Conservation (phyloP, 2,329 filamentous ascomycete species). For the Septoria petroselini region DNA sequence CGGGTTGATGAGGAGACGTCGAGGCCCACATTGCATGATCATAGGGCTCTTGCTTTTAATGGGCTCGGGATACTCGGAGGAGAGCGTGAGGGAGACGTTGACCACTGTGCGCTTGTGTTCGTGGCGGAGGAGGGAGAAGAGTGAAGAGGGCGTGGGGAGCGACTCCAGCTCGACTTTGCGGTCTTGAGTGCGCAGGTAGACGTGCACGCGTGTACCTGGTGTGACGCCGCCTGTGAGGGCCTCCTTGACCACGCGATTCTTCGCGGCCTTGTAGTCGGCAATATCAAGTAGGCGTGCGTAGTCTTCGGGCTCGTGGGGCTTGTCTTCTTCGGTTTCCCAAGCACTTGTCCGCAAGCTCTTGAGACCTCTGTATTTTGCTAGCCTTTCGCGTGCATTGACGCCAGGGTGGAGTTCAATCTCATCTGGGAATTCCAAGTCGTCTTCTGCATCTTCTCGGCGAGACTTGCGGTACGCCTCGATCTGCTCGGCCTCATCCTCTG, state of each 20-base stretch:
- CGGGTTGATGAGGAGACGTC: slow-evolving; percentile 82
- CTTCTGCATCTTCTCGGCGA: slow-evolving; percentile 70
- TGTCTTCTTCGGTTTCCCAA: slow-evolving; percentile 88
- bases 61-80: slow-evolving; percentile 69
- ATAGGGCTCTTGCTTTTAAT: slow-evolving; percentile 91
- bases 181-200: slow-evolving; percentile 61
- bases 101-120: slow-evolving; percentile 90
- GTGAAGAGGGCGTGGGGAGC: slow-evolving; percentile 60
- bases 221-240: slow-evolving; percentile 83
- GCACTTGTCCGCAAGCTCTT: slow-evolving; percentile 84
- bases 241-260: slow-evolving; percentile 73
- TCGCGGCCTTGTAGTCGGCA: slow-evolving; percentile 82
- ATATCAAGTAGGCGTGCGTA: slow-evolving; percentile 84
- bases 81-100: slow-evolving; percentile 86
- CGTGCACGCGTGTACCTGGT: slow-evolving; percentile 76
- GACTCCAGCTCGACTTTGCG: slow-evolving; percentile 52
- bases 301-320: slow-evolving; percentile 80
- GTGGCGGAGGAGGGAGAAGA: slow-evolving; percentile 87
- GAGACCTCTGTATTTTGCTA: slow-evolving; percentile 82
- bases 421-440: slow-evolving; percentile 93
- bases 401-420: slow-evolving; percentile 92
- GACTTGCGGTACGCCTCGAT: slow-evolving; percentile 76
- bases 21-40: slow-evolving; percentile 84
- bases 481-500: slow-evolving; percentile 79
- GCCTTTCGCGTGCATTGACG: slow-evolving; percentile 77